Conservation (phyloP, 1,139 yeast species). For the Saccharomyces hybrid region DNA sequence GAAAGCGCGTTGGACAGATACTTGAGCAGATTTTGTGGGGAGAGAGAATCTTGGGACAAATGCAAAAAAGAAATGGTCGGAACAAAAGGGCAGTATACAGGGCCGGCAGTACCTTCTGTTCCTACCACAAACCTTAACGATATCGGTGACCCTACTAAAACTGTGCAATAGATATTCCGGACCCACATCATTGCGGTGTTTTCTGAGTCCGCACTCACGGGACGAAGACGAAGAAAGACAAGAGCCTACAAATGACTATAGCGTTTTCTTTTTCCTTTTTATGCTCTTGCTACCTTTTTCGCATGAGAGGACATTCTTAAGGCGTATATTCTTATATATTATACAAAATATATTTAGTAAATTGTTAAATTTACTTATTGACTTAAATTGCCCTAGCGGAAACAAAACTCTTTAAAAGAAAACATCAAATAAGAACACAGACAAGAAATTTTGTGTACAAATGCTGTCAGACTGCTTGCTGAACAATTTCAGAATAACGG, state of each 20-base stretch:
- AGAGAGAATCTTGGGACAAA: background rate
- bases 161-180: background rate
- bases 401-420: background rate
- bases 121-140: background rate
- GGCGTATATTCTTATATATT: background rate
- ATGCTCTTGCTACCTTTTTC: background rate
- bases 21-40: background rate
- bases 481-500: slow-evolving; percentile 24
- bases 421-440: background rate
- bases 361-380: background rate
- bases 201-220: background rate
- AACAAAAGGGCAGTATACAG: background rate
- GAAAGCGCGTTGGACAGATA: background rate
- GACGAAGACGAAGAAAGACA: background rate
- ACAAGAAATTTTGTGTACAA: background rate
- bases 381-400: background rate
- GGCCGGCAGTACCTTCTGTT: background rate
- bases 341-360: background rate
- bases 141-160: slow-evolving; percentile 17
- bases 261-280: background rate
- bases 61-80: background rate
- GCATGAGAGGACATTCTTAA: background rate
- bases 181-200: background rate
- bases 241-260: background rate
- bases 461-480: slow-evolving; percentile 28